Conservation (phyloP, 495 filamentous ascomycete genomes). For the Apiosordaria backusii region DNA sequence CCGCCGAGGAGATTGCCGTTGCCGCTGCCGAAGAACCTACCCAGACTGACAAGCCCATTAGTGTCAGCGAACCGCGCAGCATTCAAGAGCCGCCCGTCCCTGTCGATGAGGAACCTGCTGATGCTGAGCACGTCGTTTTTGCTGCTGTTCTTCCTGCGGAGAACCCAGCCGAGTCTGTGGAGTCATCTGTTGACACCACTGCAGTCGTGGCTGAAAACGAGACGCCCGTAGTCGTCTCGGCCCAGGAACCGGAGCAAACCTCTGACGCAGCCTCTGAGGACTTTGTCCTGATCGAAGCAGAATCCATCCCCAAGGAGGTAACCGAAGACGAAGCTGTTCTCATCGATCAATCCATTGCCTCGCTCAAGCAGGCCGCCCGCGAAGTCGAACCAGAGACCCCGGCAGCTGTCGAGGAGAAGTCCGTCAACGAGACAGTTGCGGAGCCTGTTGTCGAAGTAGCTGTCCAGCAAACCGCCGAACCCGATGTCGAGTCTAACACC, state of each 20-base stretch:
- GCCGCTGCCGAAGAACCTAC: not conserved
- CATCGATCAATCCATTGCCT: constrained; percentile 18
- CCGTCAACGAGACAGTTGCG: not conserved
- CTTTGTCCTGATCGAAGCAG: constrained; percentile 24
- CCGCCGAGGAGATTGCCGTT: constrained; percentile 4
- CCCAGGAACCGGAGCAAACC: not conserved
- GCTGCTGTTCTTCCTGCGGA: not conserved
- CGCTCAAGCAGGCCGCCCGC: constrained; percentile 13
- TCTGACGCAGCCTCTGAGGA: constrained; percentile 22
- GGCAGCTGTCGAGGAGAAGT: constrained; percentile 3
- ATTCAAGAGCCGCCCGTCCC: not conserved
- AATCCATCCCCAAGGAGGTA: constrained; percentile 9
- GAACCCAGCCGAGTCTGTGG: not conserved
- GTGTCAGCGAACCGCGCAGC: not conserved
- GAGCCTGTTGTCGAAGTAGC: not conserved
- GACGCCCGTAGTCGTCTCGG: not conserved
- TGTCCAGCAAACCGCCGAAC: not conserved
- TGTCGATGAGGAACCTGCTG: constrained; percentile 17
- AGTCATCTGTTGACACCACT: not conserved
- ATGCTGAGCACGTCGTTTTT: not conserved
- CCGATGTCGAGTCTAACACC: not conserved
- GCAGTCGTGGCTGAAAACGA: not conserved
- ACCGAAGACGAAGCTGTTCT: constrained; percentile 15
- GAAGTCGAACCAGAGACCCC: constrained; percentile 8
- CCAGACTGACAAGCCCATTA: constrained; percentile 1